Percentiles rank a stretch among this genome's conserved stretches.
Conservation (phyloP, 2,329 filamentous ascomycete genomes). For the Zymoseptoria ardabiliae region DNA sequence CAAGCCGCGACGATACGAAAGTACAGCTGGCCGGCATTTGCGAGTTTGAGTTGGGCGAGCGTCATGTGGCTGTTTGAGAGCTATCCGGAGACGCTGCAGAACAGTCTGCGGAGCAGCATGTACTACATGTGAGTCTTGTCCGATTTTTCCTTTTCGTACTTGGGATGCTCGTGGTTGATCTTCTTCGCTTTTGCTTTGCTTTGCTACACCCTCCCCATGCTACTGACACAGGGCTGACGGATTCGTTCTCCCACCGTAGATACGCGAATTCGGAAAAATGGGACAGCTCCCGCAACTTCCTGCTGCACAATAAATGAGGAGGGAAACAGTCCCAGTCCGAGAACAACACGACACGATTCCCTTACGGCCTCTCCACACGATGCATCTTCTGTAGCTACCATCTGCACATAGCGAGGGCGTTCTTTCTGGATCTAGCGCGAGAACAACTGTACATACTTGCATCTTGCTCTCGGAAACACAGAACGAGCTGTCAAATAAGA, state of each 20-base stretch:
- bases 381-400: neutral
- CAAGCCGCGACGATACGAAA: constrained; percentile 37
- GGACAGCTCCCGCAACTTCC: constrained; percentile 75
- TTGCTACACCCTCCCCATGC: constrained; percentile 1
- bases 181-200: constrained; percentile 1
- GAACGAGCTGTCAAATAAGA: constrained; percentile 1
- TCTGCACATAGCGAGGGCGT: constrained; percentile 9
- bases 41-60: constrained; percentile 78
- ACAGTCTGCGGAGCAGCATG: constrained; percentile 90
- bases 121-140: constrained; percentile 72
- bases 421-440: neutral
- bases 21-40: constrained; percentile 89
- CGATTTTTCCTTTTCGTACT: constrained; percentile 7
- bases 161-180: constrained; percentile 3
- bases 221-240: constrained; percentile 28
- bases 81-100: constrained; percentile 86
- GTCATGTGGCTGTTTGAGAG: constrained; percentile 95
- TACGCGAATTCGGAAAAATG: constrained; percentile 79
- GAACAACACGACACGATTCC: neutral
- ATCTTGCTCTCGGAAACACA: neutral
- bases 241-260: constrained; percentile 34
- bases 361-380: neutral
- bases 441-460: neutral
- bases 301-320: constrained; percentile 68
- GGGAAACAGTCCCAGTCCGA: neutral